Conservation (phyloP, 1,139 yeast species). For the Pneumocystis jirovecii region DNA sequence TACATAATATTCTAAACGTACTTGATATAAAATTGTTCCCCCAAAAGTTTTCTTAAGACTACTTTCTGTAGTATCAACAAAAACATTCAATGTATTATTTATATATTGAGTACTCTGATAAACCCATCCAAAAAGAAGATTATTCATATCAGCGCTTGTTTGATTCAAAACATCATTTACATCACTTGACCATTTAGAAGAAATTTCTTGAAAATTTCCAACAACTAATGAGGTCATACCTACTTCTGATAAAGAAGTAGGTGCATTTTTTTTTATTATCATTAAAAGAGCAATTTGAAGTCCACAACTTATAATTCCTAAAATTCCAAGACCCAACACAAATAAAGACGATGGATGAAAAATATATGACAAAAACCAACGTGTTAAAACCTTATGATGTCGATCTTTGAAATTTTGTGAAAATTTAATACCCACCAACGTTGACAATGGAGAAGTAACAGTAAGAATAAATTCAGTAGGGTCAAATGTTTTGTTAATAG, state of each 20-base stretch:
- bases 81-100: conserved; percentile 39
- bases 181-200: conserved; percentile 34
- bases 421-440: conserved; percentile 10
- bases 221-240: conserved; percentile 7
- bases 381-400: conserved; percentile 11
- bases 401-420: conserved; percentile 3
- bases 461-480: conserved; percentile 15
- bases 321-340: conserved; percentile 28
- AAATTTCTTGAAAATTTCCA: conserved; percentile 14
- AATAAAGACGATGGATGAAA: conserved; percentile 22
- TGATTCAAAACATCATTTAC: conserved; percentile 35
- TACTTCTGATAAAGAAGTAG: conserved; percentile 14
- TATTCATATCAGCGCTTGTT: conserved; percentile 40
- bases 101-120: conserved; percentile 38
- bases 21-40: conserved; percentile 43
- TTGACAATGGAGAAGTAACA: conserved; percentile 11
- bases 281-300: conserved; percentile 30
- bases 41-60: conserved; percentile 48
- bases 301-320: conserved; percentile 30
- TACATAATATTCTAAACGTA: conserved; percentile 10
- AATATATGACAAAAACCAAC: conserved; percentile 26
- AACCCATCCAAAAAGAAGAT: conserved; percentile 53
- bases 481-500: conserved; percentile 13
- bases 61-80: conserved; percentile 38
- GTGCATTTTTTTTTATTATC: conserved; percentile 16